Base-by-base conservation (phyloP, 108 stramenopile genomes). In the Tribonema minus region DNA sequence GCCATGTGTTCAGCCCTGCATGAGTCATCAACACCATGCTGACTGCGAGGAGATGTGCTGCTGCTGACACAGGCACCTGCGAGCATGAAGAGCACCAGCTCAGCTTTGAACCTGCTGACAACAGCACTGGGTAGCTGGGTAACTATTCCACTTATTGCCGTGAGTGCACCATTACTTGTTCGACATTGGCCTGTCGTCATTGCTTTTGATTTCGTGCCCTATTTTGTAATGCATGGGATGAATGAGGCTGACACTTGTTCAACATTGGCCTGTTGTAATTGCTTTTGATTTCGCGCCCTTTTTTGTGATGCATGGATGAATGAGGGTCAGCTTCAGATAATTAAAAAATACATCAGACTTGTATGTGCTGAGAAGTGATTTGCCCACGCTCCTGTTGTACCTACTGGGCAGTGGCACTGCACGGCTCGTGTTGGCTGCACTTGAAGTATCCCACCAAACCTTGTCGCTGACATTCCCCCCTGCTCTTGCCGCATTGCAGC, bases 101-200 rank as follows among this genome's bases (percentile, higher is more conserved):
- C 83, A 12, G 71, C 84, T 20, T 67, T 81, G 5, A 86, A 86
- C 39, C 59, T 86, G 20, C 9, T 74, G 37, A 85, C 84, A 30
- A 86, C 84, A 1, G 85, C 85, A 2, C 54, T 86, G 30, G 85
- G 85, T 6, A 68, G 81, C 6, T 84, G 83, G 78, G 27, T 83
- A 7, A 81, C 72, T 39, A 76, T 86, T 9, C 85, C 85, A 1
- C 80, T 86, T 20, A 28, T 85, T 15, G 23, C 31, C 2, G 32
- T 84, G 40, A 25, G 28, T 63, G 4, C 30, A 15, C 27, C 4
- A 15, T 63, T 27, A 4, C 4, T 27, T 46, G 41, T 46, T 12
- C 41, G 41, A 15, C 15, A 46, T 6, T 12, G 41, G 6, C 6
- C 6, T 12, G 9, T 46, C 9, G 6, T 12, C 15, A 12, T 46